A percentile compares a stretch with the other conserved stretches of the same genome.
Conservation (phyloP, 1,284 basidiomycete species). For the Trichosporon ovoides region DNA sequence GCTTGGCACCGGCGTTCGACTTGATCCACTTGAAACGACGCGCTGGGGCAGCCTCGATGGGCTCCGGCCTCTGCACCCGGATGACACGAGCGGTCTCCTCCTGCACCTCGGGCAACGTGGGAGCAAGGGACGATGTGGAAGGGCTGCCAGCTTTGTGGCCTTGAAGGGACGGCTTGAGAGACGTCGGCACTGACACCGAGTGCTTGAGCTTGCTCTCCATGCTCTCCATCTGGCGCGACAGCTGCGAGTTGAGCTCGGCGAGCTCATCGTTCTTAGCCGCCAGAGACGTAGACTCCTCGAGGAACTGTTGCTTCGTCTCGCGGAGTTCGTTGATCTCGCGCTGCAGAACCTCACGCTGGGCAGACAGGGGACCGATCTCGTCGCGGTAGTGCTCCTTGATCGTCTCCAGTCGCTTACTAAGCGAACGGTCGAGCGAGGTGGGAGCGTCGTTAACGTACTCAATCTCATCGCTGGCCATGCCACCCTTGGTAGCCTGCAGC, state of each 20-base stretch:
- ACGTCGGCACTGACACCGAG: conserved; percentile 26
- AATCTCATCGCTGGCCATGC: neutral
- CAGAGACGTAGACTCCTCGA: conserved; percentile 85
- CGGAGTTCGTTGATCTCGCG: conserved; percentile 84
- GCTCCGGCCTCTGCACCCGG: conserved; percentile 48
- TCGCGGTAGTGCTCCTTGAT: conserved; percentile 81
- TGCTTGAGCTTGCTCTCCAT: conserved; percentile 44
- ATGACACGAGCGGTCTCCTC: conserved; percentile 47
- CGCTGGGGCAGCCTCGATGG: conserved; percentile 48
- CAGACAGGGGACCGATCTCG: conserved; percentile 76
- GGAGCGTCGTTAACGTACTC: conserved; percentile 29
- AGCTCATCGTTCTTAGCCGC: conserved; percentile 90
- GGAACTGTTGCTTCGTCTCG: conserved; percentile 74
- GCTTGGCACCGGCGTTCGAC: conserved; percentile 1
- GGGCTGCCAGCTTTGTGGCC: conserved; percentile 46
- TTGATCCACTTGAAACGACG: conserved; percentile 55
- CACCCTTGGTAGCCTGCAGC: conserved; percentile 53
- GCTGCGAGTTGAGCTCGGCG: conserved; percentile 74
- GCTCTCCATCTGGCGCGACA: conserved; percentile 66
- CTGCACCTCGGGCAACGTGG: conserved; percentile 45
- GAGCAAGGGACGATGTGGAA: conserved; percentile 46
- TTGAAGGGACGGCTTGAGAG: conserved; percentile 5
- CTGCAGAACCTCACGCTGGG: conserved; percentile 69
- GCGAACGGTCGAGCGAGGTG: conserved; percentile 59
- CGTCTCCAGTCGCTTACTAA: conserved; percentile 80